Percentiles rank a stretch among this genome's conserved stretches.
These are phyloP conservation scores for Zelonia costaricensis DNA, from an alignment of 208 protist species.

Conservation along the genomic window DNA sequence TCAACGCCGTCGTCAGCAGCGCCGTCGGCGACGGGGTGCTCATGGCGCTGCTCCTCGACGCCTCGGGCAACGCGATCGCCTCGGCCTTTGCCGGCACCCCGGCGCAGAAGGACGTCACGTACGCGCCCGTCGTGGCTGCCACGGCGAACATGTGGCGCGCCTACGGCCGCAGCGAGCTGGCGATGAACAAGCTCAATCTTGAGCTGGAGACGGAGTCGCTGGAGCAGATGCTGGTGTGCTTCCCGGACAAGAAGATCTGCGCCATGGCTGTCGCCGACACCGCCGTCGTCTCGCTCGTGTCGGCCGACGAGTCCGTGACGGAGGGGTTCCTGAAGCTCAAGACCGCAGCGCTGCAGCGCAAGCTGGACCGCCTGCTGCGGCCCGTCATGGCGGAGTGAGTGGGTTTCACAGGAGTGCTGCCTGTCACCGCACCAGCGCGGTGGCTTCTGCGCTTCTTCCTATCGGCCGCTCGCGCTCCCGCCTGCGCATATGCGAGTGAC, in stretches of 20 bases:
- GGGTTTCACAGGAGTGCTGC: background rate
- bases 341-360: constrained; percentile 66
- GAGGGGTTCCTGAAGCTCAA: constrained; percentile 84
- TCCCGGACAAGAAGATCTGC: constrained; percentile 67
- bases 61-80: constrained; percentile 55
- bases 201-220: constrained; percentile 63
- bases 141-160: constrained; percentile 80
- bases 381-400: constrained; percentile 48
- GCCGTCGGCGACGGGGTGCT: constrained; percentile 63
- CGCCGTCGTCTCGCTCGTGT: constrained; percentile 58
- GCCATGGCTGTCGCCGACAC: constrained; percentile 71
- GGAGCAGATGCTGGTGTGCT: constrained; percentile 74
- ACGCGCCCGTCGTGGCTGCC: constrained; percentile 56
- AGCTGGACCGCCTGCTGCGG: constrained; percentile 58
- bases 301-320: constrained; percentile 33
- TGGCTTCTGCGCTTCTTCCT: background rate
- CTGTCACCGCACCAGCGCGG: too few species aligned
- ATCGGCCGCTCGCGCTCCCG: too few species aligned
- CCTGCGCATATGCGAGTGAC: background rate
- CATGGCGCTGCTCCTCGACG: constrained; percentile 58
- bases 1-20: constrained; percentile 49
- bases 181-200: constrained; percentile 61
- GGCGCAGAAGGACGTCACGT: constrained; percentile 30
- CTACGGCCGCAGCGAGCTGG: constrained; percentile 58
- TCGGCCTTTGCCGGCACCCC: constrained; percentile 34